Base-by-base conservation (phyloP, 805 yeast genomes). In the Cephaloascus fragrans region DNA sequence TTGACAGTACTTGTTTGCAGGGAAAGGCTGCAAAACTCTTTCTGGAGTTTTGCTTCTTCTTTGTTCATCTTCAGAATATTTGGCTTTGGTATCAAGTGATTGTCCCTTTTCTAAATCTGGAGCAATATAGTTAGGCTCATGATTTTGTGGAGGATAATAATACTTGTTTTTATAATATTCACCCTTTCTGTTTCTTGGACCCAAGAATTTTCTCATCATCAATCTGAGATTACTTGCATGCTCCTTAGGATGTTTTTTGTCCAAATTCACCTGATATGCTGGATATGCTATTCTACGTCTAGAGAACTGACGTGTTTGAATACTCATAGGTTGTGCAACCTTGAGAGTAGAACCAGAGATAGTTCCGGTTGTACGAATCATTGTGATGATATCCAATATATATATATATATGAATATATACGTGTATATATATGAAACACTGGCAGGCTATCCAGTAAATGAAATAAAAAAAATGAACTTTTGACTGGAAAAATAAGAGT, bases 131-230 rank as follows among this genome's bases (percentile, higher is more conserved):
- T 81, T 83, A 34, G 95, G 87, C 32, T 64, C 62, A 52, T 83
- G 86, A 49, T 82, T 62, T 44, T 72, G 75, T 16, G 83, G 77
- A 10, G 86, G 79, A 45, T 69, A 69, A 50, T 71, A 77, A 59
- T 85, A 83, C 55, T 81, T 85, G 69, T 87, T 89, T 53, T 76
- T 61, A 44, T 70, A 69, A 57, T 85, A 84, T 47, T 85, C 87
- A 16, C 96, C 96, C 57, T 82, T 80, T 61, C 76, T 76, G 60
- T 86, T 87, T 56, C 70, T 75, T 31, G 90, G 90, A 3, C 97
- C 97, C 41, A 88, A 64, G 62, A 86, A 88, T 46, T 71, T 75
- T 47, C 77, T 75, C 73, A 87, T 65, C 32, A 77, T 76, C 55
- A 75, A 69, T 50, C 74, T 75, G 53, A 82, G 67, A 42, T 72